phyloP scores from a whole-genome alignment of 306 rosid genomes.

The Citrullus mucosospermus region DNA sequence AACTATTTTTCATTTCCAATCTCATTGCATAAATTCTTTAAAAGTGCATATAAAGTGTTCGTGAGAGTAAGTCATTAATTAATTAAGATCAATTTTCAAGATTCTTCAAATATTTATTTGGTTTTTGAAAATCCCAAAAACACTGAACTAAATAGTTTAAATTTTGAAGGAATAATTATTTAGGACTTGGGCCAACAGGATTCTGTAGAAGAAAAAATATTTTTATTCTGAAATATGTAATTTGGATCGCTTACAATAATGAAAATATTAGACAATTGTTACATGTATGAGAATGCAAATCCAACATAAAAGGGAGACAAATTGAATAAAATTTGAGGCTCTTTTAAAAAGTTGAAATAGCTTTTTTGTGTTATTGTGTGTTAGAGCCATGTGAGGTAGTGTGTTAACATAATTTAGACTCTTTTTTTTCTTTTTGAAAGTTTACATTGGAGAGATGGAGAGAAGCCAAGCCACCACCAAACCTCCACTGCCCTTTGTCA shows the following conservation, averaged over 20 bases:
- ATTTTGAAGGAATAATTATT: too few species aligned
- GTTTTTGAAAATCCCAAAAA: too few species aligned
- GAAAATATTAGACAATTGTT: neutral
- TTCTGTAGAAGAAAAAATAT: too few species aligned
- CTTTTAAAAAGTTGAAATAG: neutral
- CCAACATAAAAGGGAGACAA: neutral
- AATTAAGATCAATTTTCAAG: too few species aligned
- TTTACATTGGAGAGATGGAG: neutral
- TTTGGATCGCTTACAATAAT: neutral
- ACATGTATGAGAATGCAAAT: neutral
- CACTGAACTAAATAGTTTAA: too few species aligned
- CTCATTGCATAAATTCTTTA: too few species aligned
- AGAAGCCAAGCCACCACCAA: neutral
- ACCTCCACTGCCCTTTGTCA: constrained; percentile 4
- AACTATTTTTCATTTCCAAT: too few species aligned
- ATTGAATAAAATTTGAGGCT: neutral
- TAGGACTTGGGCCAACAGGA: too few species aligned
- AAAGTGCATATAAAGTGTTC: too few species aligned
- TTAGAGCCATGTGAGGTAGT: neutral
- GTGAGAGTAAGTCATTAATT: too few species aligned
- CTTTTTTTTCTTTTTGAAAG: neutral
- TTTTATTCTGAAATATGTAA: neutral
- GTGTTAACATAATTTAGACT: neutral
- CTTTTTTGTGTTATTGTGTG: neutral
- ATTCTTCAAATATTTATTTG: too few species aligned